Base-by-base conservation (phyloP, 2,329 filamentous ascomycete genomes). In the Penicillium fuscoglaucum region DNA sequence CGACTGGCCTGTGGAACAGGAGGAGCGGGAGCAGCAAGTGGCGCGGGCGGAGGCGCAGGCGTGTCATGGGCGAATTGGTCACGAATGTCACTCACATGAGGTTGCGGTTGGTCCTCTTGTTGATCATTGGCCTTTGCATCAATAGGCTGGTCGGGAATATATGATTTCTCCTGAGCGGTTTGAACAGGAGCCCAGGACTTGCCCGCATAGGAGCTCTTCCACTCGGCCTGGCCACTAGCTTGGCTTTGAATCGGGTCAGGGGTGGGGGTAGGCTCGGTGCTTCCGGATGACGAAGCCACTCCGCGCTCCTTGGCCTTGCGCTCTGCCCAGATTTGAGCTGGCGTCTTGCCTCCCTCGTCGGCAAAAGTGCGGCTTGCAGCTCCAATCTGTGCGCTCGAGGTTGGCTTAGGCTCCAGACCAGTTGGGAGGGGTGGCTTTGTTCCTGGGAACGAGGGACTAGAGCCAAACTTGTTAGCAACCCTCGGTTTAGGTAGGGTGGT, bases 321-420 rank as follows among this genome's bases (percentile, higher is more conserved):
- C 80, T 99, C 95, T 0, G 93, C 93, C 95, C 95, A 99, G 37
- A 96, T 79, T 75, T 99, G 95, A 31, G 95, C 93, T 7, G 95
- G 95, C 6, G 95, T 98, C 81, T 98, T 99, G 61, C 95, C 95
- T 62, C 90, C 93, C 74, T 96, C 82, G 66, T 97, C 93, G 17
- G 95, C 95, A 79, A 98, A 99, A 0, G 92, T 96, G 70, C 91
- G 88, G 78, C 91, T 96, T 39, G 93, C 92, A 64, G 86, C 83
- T 28, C 91, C 92, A 28, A 96, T 83, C 6, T 66, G 68, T 3
- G 84, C 80, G 21, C 86, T 78, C 26, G 85, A 73, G 29, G 82
- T 74, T n/a, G 85, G 76, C 61, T 88, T 87, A 13, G 85, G 78
- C 39, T 83, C 84, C 51, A 91, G 84, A 0, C 81, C 85, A 46